phyloP scores from a whole-genome alignment of 495 filamentous ascomycete species.

The Tuber indicum region DNA sequence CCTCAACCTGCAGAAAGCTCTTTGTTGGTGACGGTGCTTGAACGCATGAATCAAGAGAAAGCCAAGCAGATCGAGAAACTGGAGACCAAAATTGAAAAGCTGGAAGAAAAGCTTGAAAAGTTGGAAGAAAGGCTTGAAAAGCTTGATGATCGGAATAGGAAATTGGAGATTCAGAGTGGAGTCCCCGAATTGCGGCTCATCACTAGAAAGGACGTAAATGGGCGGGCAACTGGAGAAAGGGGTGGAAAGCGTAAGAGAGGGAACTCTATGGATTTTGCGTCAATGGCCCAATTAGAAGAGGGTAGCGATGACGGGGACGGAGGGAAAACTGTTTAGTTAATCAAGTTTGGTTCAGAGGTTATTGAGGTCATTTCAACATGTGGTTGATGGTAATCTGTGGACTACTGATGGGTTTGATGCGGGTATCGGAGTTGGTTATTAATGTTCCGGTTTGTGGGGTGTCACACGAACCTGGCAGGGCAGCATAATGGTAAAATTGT shows the following conservation, averaged over 20 bases:
- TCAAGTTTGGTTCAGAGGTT: neutral
- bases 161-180: constrained; percentile 26
- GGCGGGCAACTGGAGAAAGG: neutral
- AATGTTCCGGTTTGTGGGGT: neutral
- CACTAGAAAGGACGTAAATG: neutral
- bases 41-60: constrained; percentile 29
- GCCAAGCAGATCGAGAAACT: constrained; percentile 28
- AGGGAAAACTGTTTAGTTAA: neutral
- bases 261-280: constrained; percentile 11
- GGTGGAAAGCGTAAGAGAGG: constrained; percentile 29
- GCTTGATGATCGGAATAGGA: constrained; percentile 27
- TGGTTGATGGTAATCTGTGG: neutral
- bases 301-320: neutral
- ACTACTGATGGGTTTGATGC: neutral
- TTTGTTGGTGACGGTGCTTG: constrained; percentile 18
- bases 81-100: constrained; percentile 26
- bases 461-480: neutral
- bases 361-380: neutral
- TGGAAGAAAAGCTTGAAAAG: constrained; percentile 31
- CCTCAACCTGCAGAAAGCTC: neutral
- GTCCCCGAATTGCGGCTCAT: constrained; percentile 29
- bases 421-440: neutral
- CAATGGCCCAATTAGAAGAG: neutral
- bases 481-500: neutral
- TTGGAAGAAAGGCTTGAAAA: constrained; percentile 33